A percentile compares a stretch with the other conserved stretches of the same genome.
Conservation (phyloP, 208 protist species). For the Phytomonas serpens region DNA sequence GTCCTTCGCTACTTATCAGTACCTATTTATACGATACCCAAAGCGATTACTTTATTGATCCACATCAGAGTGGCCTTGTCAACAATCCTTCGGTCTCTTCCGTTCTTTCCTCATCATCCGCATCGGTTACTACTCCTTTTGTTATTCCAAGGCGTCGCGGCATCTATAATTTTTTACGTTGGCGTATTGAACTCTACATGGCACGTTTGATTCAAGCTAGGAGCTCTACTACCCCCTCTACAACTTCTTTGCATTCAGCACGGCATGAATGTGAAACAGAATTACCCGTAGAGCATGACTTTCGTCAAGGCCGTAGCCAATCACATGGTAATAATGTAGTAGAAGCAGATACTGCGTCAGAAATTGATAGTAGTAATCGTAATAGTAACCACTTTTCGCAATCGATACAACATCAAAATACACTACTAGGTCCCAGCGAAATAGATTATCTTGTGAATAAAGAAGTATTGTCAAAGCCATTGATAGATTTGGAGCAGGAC, state of each 20-base stretch:
- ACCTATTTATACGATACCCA: slow-evolving; percentile 47
- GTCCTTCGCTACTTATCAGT: slow-evolving; percentile 43
- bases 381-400: neutral
- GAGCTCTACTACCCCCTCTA: neutral
- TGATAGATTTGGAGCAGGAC: slow-evolving; percentile 59
- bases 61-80: slow-evolving; percentile 5
- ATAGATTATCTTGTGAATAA: neutral
- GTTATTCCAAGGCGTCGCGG: slow-evolving; percentile 33
- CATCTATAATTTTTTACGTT: slow-evolving; percentile 63
- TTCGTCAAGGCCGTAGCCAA: neutral
- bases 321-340: neutral
- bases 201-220: slow-evolving; percentile 22
- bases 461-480: slow-evolving; percentile 24
- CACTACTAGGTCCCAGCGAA: slow-evolving; percentile 26
- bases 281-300: neutral
- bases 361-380: neutral
- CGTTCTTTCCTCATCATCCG: slow-evolving; percentile 4
- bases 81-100: neutral
- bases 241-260: neutral
- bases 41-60: slow-evolving; percentile 68
- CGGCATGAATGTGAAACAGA: neutral
- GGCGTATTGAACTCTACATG: slow-evolving; percentile 61
- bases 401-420: neutral
- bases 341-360: neutral
- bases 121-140: slow-evolving; percentile 14